These are phyloP conservation scores for Penicillium salamii DNA, from an alignment of 495 filamentous ascomycete species.

Conservation along the genomic window DNA sequence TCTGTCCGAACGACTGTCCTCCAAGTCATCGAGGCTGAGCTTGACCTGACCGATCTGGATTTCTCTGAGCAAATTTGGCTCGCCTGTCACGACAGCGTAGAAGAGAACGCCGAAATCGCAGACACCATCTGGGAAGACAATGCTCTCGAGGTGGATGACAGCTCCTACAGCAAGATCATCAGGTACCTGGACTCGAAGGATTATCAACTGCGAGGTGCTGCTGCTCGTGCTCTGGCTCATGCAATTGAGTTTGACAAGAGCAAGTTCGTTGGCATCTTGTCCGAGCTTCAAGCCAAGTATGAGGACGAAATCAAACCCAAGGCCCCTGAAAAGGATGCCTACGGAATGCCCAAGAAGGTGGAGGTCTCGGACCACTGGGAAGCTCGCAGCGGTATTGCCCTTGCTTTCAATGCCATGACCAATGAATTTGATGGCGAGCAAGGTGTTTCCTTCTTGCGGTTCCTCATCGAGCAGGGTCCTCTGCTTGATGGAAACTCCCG, in stretches of 20 bases:
- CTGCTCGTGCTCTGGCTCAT: conserved; percentile 77
- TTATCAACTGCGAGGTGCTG: conserved; percentile 75
- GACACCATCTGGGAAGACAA: conserved; percentile 93
- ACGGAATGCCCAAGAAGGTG: conserved; percentile 85
- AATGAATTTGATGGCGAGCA: conserved; percentile 61
- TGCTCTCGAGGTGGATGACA: conserved; percentile 66
- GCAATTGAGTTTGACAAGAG: conserved; percentile 56
- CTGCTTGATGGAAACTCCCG: conserved; percentile 72
- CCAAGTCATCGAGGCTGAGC: conserved; percentile 85
- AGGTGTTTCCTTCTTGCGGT: conserved; percentile 74
- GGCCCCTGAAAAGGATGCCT: conserved; percentile 79
- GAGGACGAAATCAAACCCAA: conserved; percentile 74
- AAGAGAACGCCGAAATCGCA: conserved; percentile 83
- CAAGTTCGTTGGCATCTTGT: conserved; percentile 56
- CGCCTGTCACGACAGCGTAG: conserved; percentile 81
- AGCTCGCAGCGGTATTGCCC: conserved; percentile 77
- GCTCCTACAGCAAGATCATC: conserved; percentile 61
- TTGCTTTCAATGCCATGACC: conserved; percentile 80
- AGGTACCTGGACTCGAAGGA: conserved; percentile 79
- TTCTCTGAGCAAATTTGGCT: conserved; percentile 93
- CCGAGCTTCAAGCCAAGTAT: conserved; percentile 66
- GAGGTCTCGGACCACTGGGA: conserved; percentile 89
- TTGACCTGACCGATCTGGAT: conserved; percentile 81
- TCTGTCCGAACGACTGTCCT: conserved; percentile 81
- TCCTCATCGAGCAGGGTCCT: conserved; percentile 80